Conservation (phyloP, 257 asterid genomes). For the Marsdenia floribunda region DNA sequence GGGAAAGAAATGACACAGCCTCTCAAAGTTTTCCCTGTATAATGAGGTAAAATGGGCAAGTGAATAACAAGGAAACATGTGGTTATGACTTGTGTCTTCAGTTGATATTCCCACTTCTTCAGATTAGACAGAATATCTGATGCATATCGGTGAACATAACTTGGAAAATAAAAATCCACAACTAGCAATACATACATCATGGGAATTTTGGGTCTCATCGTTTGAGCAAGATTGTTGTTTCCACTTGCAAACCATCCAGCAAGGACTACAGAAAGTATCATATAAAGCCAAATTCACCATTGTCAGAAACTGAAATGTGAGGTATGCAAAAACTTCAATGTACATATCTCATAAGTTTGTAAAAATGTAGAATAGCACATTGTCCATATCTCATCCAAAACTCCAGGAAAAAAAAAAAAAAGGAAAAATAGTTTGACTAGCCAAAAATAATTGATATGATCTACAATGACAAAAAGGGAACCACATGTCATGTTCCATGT, state of each 20-base stretch:
- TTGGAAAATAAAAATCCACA: not conserved
- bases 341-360: not conserved
- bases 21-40: not conserved
- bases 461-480: not conserved
- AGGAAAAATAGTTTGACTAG: not conserved
- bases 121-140: not conserved
- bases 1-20: not conserved
- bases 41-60: not conserved
- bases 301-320: not conserved
- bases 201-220: not conserved
- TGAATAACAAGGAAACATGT: not conserved
- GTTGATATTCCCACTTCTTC: not conserved
- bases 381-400: not conserved
- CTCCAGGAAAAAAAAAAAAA: not conserved
- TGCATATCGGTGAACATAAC: not conserved
- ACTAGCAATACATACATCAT: not conserved
- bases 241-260: conserved; percentile 7
- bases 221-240: not conserved
- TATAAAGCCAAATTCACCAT: not conserved
- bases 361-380: not conserved
- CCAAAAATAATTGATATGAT: not conserved
- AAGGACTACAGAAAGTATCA: not conserved
- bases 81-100: not conserved
- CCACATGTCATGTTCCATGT: not conserved
- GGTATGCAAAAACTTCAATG: not conserved